Conservation (phyloP, 2,329 filamentous ascomycete genomes). For the Pseudovirgaria hyperparasitica region DNA sequence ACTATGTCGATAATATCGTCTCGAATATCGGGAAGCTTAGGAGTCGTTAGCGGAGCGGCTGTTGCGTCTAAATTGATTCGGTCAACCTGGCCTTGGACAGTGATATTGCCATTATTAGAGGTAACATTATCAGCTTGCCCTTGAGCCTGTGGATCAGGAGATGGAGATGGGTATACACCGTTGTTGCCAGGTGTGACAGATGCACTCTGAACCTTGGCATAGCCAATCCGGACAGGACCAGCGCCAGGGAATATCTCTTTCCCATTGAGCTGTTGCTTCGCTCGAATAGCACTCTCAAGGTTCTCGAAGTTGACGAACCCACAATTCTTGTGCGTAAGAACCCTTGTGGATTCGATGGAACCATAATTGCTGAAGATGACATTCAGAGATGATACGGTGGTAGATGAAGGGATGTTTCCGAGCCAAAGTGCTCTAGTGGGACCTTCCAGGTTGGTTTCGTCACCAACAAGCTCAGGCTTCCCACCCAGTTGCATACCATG, state of each 20-base stretch:
- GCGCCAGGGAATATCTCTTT: conserved; percentile 98
- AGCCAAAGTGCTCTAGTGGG: conserved; percentile 94
- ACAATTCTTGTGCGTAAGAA: conserved; percentile 97
- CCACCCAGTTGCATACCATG: conserved; percentile 64
- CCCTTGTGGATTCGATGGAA: conserved; percentile 77
- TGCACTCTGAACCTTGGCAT: conserved; percentile 86
- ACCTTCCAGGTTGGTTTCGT: conserved; percentile 72
- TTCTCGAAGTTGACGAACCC: conserved; percentile 97
- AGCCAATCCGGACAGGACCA: conserved; percentile 89
- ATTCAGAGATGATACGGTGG: conserved; percentile 84
- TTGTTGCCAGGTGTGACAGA: conserved; percentile 81
- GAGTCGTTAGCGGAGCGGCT: conserved; percentile 50
- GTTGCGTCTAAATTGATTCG: too few species aligned
- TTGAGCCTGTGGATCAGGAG: conserved; percentile 68
- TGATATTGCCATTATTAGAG: conserved; percentile 21
- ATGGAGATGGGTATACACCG: conserved; percentile 78
- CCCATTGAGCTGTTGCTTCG: conserved; percentile 78
- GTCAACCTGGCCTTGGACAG: conserved; percentile 19
- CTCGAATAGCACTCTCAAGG: conserved; percentile 78
- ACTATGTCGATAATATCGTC: conserved; percentile 77
- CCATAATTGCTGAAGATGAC: conserved; percentile 95
- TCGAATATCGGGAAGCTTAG: conserved; percentile 65
- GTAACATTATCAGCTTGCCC: conserved; percentile 30
- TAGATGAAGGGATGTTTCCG: conserved; percentile 92
- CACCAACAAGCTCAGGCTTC: conserved; percentile 50